Evolutionary conservation across 2,329 filamentous ascomycete species (phyloP), one percentile per base, ranked within the genome.

Genomic region (Scorias spongiosa): DNA sequence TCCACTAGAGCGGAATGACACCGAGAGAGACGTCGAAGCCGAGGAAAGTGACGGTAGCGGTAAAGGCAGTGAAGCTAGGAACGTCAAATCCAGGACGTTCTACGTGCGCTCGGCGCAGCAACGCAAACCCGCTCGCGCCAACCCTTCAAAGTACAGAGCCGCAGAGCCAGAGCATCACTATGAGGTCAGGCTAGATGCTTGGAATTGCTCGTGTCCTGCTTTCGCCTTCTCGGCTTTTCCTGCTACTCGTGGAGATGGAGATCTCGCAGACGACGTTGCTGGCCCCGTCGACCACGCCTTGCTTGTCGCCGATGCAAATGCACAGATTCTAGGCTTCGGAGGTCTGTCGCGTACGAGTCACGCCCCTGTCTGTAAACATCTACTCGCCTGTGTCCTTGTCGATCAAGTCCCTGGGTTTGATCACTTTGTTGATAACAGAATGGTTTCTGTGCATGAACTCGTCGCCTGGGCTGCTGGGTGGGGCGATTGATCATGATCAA

Each of bases 191-290:
- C 70, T 88, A 1, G 54, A 61, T 1, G 76, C 81, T 1, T 96
- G 91, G 91, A 87, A 82, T 61, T 98, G 91, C 63, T 84, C 78
- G 1, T 98, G 91, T 66, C 81, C 87, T 2, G 80, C 78, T 1
- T 96, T 96, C 61, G 73, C 81, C 0, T 80, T 93, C 49, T 70
- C 80, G 15, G 75, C 80, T 2, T 88, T 87, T 52, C 60, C 66
- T 2, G 60, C 63, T 14, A 41, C 5, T 36, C 29, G 6, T 10
- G 18, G 11, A n/a, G 11, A 29, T 18, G 30, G 38, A 8, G 11
- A 30, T 10, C 11, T n/a, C 15, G 30, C 28, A 20, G 18, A 29
- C 9, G 15, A 7, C 17, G 26, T n/a, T 39, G 18, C 40, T 28
- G n/a, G 6, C 32, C 29, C 11, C 29, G 17, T 36, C 40, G 32